Percentiles rank a stretch among this genome's conserved stretches.
Conservation (phyloP, 441 rosid genomes). For the Manihot esculenta region DNA sequence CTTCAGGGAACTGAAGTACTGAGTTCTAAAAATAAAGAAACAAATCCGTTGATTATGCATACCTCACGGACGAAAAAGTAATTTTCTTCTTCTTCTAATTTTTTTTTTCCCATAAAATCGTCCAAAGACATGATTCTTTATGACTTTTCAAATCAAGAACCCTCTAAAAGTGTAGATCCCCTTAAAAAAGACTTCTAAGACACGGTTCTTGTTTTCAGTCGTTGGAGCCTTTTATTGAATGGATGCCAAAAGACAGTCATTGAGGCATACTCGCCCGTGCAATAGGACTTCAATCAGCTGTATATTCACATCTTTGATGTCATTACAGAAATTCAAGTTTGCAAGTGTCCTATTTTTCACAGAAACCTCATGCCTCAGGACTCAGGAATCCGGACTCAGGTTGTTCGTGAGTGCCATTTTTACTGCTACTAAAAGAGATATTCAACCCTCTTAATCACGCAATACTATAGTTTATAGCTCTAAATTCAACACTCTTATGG, state of each 20-base stretch:
- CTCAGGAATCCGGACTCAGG: background rate
- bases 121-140: background rate
- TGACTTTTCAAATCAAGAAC: background rate
- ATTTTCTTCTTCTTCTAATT: no score
- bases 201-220: background rate
- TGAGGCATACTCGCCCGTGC: background rate
- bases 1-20: no score
- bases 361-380: background rate
- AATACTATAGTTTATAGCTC: background rate
- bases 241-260: background rate
- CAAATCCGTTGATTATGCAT: no score
- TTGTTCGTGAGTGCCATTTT: background rate
- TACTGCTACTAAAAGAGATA: background rate
- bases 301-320: background rate
- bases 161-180: background rate
- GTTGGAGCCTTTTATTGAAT: background rate
- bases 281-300: background rate
- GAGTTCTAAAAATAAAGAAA: no score
- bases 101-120: no score
- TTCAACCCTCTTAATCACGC: background rate
- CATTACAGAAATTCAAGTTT: background rate
- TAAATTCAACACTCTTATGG: background rate
- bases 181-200: background rate
- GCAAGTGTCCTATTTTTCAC: background rate
- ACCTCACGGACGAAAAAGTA: no score